phyloP scores from a whole-genome alignment of 192 early-diverging fungal species.

The Backusella liffmaniae region DNA sequence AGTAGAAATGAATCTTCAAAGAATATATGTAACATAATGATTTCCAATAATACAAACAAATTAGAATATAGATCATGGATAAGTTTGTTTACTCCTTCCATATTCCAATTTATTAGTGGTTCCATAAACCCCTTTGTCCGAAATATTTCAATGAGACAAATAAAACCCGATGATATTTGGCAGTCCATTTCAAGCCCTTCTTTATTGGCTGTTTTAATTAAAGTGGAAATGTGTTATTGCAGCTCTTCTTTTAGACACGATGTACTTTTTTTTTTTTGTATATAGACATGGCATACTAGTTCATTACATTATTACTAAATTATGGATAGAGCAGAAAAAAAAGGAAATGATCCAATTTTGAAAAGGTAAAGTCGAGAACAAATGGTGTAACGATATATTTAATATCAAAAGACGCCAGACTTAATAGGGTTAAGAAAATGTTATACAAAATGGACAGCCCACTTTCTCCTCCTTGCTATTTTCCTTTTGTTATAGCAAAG shows the following conservation, averaged over 20 bases:
- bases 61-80: not conserved
- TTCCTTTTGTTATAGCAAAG: not conserved
- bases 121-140: not conserved
- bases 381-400: not conserved
- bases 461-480: not conserved
- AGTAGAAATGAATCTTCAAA: not conserved
- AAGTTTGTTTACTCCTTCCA: not conserved
- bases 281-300: not conserved
- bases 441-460: slow-evolving; percentile 2
- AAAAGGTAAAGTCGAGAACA: not conserved
- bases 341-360: not conserved
- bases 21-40: not conserved
- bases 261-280: not conserved
- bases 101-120: not conserved
- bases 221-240: not conserved
- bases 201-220: not conserved
- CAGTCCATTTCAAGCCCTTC: no score
- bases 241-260: not conserved
- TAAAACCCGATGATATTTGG: not conserved
- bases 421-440: not conserved
- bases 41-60: not conserved
- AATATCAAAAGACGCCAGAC: not conserved
- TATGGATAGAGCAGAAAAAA: not conserved
- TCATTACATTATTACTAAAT: not conserved
- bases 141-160: not conserved